Evolutionary conservation across 495 filamentous ascomycete genomes (phyloP), one percentile per base, ranked within the genome.

Genomic region (Podospora conica): DNA sequence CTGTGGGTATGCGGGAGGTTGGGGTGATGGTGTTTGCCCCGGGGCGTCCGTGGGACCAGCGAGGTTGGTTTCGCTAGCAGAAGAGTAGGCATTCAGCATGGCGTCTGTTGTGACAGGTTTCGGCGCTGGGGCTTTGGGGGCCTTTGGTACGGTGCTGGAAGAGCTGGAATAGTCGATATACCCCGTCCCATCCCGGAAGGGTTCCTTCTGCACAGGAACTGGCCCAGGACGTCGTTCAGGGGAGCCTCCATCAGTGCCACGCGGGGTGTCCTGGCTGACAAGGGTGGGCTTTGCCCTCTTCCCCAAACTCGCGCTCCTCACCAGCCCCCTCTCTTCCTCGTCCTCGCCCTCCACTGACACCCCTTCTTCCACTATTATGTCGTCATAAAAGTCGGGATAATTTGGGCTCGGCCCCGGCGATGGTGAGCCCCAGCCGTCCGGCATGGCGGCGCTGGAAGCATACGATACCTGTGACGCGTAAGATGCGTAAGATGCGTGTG

Each of bases 391-490:
- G 3, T 82, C 85, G 28, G 82, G 83, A 48, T 73, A 76, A 48
- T 71, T 69, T 8, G 77, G 79, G 60, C 81, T 81, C 20, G 69
- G 75, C 5, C 72, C 75, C 15, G 78, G 79, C 7, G 80, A 81
- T 25, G 72, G 57, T 28, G 71, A 74, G 0, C 80, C 83, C 86
- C 90, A 93, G 69, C 83, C 88, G 9, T 85, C 83, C 2, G 92
- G 91, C 63, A 96, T 91, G 0, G 86, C 90, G 61, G 86, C 84
- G 74, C 91, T 96, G 8, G 93, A 96, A 9, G 91, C 91, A 71
- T 88, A 90, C 0, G 91, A 94, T 21, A 84, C 85, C 71, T 88
- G 85, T 15, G 40, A n/a, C 18, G 40, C 11, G 15, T 48, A n/a
- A 8, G 93, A 96, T 9, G 40, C 11, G 15, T 48, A n/a, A 8